Base-by-base conservation (phyloP, 2,329 filamentous ascomycete genomes). In the Aureobasidium lini region DNA sequence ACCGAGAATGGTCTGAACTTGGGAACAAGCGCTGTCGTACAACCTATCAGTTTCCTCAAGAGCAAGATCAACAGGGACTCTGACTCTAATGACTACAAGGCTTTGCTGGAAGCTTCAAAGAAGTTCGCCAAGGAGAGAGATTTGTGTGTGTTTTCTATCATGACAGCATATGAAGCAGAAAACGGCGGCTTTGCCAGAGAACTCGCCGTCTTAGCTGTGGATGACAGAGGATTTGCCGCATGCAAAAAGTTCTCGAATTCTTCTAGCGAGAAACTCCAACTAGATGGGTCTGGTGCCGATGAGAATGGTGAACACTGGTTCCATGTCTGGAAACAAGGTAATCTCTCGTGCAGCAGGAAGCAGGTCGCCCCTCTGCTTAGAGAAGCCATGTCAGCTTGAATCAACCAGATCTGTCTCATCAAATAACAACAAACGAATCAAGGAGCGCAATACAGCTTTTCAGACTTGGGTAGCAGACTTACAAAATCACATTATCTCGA, bases 11-110 rank as follows among this genome's bases (percentile, higher is more conserved):
- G 65, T 0, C 68, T 84, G 39, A 77, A 74, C 16, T 77, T 93
- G 4, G 89, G 89, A n/a, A 83, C 89, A 58, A 83, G 83, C 66
- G 82, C 82, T 43, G 77, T 86, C 2, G 83, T 88, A 3, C 84
- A 84, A 64, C 73, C 80, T n/a, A 72, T 92, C 6, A 72, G 73
- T 4, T 88, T 84, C 62, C 71, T 92, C 40, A 69, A 83, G 10
- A 66, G 71, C 13, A 83, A 83, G 64, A 82, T 81, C 1, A 77
- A 73, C 2, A 73, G 76, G 2, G 70, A 75, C 62, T 61, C 62
- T n/a, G 49, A 63, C 29, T 54, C 64, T 16, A 57, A 64, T 1
- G 6, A 67, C 66, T 63, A 68, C 1, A 70, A 70, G 1, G 68
- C 70, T 0, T 77, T 91, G 6, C 67, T 83, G 0, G 62, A 70